Base-by-base conservation (phyloP, 352 stramenopile species). In the Pythium aquatile region DNA sequence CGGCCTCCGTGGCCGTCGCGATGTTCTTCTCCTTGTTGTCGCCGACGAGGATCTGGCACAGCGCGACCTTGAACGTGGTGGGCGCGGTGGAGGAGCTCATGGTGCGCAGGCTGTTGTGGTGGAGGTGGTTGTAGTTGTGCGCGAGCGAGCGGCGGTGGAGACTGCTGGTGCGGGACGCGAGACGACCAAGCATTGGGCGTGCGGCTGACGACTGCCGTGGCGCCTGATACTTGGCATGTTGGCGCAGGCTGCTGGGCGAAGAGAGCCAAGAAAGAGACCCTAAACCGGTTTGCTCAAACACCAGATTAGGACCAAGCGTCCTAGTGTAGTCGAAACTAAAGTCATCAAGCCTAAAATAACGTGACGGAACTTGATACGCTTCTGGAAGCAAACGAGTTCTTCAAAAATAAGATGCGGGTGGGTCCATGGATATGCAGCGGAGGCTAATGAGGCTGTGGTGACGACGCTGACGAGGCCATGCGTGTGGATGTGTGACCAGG, bases 11-110 rank as follows among this genome's bases (percentile, higher is more conserved):
- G 57, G 86, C 84, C 1, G 77, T 84, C 44, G 91, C 93, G 58
- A 96, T 94, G 74, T 96, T 96, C 55, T 79, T 76, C 9, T 66
- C 61, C 79, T 96, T 96, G 76, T 94, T 76, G 58, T 89, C 75
- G 33, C 86, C 92, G 39, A 98, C 96, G 14, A 83, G 77, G 72
- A 99, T 97, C 79, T 99, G 97, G 68, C 97, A 98, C 47, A 99
- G 79, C 17, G 94, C 97, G 57, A 99, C 68, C 67, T 96, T 95
- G 72, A 97, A 93, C 57, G 76, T 90, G n/a, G 40, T 44, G 13
- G 49, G 17, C 7, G 58, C 11, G 17, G 55, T 3, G 20, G 60
- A 24, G 35, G 42, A 42, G 66, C 55, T 65, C 55, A 68, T 65
- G 55, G 55, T 58, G 37, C 66, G 65, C 30, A 28, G 5, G 20